These are phyloP conservation scores for Schwanniomyces polymorphus DNA, from an alignment of 805 yeast species.

Conservation along the genomic window DNA sequence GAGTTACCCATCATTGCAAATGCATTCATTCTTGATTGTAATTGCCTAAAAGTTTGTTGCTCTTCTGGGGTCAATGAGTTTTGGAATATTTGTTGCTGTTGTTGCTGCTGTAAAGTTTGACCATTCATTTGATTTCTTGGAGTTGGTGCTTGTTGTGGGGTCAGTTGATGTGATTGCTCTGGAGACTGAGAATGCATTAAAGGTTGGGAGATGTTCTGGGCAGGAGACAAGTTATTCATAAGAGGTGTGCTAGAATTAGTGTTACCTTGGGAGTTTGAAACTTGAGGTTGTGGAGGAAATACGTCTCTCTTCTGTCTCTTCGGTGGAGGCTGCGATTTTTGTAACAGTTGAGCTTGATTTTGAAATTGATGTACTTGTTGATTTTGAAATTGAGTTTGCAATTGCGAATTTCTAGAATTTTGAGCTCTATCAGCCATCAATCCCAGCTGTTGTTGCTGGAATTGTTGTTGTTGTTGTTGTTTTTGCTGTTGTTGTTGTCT, in stretches of 20 bases:
- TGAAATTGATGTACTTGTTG: slow-evolving; percentile 16
- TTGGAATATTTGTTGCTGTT: slow-evolving; percentile 48
- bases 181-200: slow-evolving; percentile 1
- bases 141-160: slow-evolving; percentile 5
- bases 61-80: slow-evolving; percentile 40
- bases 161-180: slow-evolving; percentile 7
- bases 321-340: slow-evolving; percentile 21
- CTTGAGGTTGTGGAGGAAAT: slow-evolving; percentile 17
- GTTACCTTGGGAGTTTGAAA: slow-evolving; percentile 11
- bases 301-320: slow-evolving; percentile 15
- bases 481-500: slow-evolving; percentile 11
- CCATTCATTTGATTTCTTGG: slow-evolving; percentile 4
- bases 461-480: slow-evolving; percentile 14
- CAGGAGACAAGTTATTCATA: slow-evolving; percentile 13
- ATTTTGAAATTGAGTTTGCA: slow-evolving; percentile 8
- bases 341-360: slow-evolving; percentile 15
- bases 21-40: slow-evolving; percentile 39
- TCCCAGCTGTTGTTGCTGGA: slow-evolving; percentile 8
- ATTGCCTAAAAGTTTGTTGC: slow-evolving; percentile 40
- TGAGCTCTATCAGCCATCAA: slow-evolving; percentile 8
- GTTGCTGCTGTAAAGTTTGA: slow-evolving; percentile 24
- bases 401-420: slow-evolving; percentile 8
- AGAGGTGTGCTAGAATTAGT: slow-evolving; percentile 15
- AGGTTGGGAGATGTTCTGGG: slow-evolving; percentile 2
- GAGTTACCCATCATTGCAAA: slow-evolving; percentile 43